Conservation (phyloP, 768 basidiomycete species). For the Lentinula aciculospora region DNA sequence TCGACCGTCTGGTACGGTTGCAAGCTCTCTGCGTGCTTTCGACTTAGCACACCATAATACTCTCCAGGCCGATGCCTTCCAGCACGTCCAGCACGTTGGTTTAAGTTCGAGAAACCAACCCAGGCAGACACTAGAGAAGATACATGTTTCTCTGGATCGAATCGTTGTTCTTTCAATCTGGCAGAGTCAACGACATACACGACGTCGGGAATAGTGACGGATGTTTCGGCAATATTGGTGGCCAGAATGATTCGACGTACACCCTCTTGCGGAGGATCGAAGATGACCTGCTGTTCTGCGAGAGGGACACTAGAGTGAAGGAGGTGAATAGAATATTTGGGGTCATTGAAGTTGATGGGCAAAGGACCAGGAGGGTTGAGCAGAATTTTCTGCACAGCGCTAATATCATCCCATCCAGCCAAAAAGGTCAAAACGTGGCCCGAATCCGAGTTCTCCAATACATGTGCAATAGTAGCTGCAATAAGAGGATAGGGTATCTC, state of each 20-base stretch:
- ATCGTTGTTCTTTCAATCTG: slow-evolving; percentile 83
- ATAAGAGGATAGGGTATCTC: slow-evolving; percentile 80
- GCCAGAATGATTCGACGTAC: slow-evolving; percentile 86
- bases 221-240: slow-evolving; percentile 95
- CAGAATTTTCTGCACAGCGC: slow-evolving; percentile 61
- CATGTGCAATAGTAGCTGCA: slow-evolving; percentile 75
- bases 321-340: slow-evolving; percentile 66
- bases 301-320: slow-evolving; percentile 89
- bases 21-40: slow-evolving; percentile 51
- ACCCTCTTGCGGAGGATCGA: slow-evolving; percentile 72
- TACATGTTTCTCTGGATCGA: slow-evolving; percentile 85
- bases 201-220: slow-evolving; percentile 91
- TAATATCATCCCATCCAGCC: slow-evolving; percentile 93
- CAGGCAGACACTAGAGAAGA: slow-evolving; percentile 87
- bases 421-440: slow-evolving; percentile 90
- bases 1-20: slow-evolving; percentile 86
- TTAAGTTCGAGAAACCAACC: slow-evolving; percentile 86
- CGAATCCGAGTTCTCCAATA: slow-evolving; percentile 64
- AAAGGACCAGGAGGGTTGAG: slow-evolving; percentile 41
- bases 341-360: slow-evolving; percentile 56
- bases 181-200: slow-evolving; percentile 92
- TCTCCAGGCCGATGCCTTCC: slow-evolving; percentile 88
- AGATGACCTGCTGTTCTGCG: slow-evolving; percentile 84
- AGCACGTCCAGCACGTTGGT: slow-evolving; percentile 88
- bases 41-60: slow-evolving; percentile 82